Base-by-base conservation (phyloP, 306 rosid genomes). In the Ammopiptanthus mongolicus region DNA sequence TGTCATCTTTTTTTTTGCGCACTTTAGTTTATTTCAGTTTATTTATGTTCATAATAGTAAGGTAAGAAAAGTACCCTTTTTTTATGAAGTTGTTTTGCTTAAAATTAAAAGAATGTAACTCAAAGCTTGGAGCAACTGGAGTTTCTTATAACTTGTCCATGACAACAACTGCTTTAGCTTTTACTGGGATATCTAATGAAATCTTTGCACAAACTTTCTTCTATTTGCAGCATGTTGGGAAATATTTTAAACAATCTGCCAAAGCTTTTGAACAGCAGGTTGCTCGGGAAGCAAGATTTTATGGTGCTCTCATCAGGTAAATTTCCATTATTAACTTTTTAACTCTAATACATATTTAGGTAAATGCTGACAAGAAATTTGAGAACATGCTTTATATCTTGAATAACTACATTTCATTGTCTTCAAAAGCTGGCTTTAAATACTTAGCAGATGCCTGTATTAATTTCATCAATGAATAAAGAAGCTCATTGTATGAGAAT, bases 251-350 rank as follows among this genome's bases (percentile, higher is more conserved):
- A 86, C 99, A 92, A 75, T 90, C 97, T 63, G 89, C 99, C 74
- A 95, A 85, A 83, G 90, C 93, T 78, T 86, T 95, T 85, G 99
- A 95, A 79, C 91, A 83, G 74, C 97, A 95, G 84, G 86, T 95
- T 72, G 91, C 91, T 22, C 86, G 91, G 84, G 99, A 91, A 87
- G 97, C 97, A 71, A 90, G 97, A 81, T 92, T 95, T 84, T 95
- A 95, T 84, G 97, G 96, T 79, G 97, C 97, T 73, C 83, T 88
- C 73, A 95, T 92, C 73, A 87, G 99, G 97, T 92, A 75, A 81
- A 52, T 80, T 44, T 50, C 57, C 52, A 50, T 36, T 47, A n/a
- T 67, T 74, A 31, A 46, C 28, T 4, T 37, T 42, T 61, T 25
- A 65, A 14, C 47, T 60, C 71, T 12, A 25, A 23, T 42, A 46